Conservation (phyloP, 331 rosid genomes). For the Cydonia oblonga region DNA sequence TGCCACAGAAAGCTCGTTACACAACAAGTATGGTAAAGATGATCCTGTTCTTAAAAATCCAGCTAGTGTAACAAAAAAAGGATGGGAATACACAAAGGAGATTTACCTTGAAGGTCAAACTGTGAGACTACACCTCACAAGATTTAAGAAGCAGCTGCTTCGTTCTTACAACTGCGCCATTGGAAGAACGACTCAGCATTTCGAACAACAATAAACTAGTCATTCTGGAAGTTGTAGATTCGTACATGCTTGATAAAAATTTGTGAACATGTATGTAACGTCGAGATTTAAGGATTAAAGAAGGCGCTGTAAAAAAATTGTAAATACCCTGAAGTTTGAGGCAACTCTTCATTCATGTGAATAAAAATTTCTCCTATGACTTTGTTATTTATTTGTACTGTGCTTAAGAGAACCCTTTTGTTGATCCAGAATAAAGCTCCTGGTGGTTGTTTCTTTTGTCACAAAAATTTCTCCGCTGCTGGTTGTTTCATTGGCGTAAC, state of each 20-base stretch:
- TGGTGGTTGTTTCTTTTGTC: too few relatives aligned
- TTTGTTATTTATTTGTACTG: neutral
- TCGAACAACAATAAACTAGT: neutral
- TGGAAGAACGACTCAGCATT: constrained; percentile 13
- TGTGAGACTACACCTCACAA: constrained; percentile 41
- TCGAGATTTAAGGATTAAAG: neutral
- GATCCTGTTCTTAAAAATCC: constrained; percentile 64
- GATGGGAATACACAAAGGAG: constrained; percentile 82
- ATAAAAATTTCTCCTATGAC: neutral
- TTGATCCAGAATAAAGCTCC: too few relatives aligned
- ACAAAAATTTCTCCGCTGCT: too few relatives aligned
- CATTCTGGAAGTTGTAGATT: neutral
- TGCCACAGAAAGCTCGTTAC: constrained; percentile 62
- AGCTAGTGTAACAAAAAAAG: constrained; percentile 40
- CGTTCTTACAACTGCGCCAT: constrained; percentile 35
- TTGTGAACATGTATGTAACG: neutral
- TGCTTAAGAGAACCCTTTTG: neutral
- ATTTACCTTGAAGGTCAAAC: constrained; percentile 79
- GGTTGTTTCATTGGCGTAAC: too few relatives aligned
- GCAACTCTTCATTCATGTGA: neutral
- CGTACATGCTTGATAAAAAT: neutral
- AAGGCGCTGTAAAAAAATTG: neutral
- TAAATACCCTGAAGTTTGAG: neutral
- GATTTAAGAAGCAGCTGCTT: constrained; percentile 54
- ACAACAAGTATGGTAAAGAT: constrained; percentile 23